Percentiles rank a stretch among this genome's conserved stretches.
Evolutionary conservation across 768 basidiomycete genomes (phyloP).

Genomic region (Pleurotus pulmonarius): DNA sequence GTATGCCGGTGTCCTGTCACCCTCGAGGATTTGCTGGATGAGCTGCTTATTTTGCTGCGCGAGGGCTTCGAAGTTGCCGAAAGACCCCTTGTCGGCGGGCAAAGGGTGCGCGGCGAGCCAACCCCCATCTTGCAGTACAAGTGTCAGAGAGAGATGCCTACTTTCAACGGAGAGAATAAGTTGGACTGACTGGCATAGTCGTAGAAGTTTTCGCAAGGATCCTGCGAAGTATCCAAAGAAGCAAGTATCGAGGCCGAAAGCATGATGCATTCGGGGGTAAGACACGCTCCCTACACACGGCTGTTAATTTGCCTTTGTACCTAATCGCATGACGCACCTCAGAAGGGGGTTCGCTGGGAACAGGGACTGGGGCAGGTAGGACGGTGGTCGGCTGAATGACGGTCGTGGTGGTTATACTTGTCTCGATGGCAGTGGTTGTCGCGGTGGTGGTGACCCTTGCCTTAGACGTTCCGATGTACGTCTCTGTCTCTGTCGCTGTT

Average conservation of each 20-base stretch:
- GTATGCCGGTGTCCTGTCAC: constrained; percentile 30
- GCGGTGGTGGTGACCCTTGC: constrained; percentile 21
- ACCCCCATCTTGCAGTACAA: constrained; percentile 60
- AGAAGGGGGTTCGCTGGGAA: constrained; percentile 24
- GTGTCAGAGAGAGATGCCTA: not conserved
- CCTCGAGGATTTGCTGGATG: constrained; percentile 68
- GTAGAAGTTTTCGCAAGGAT: constrained; percentile 97
- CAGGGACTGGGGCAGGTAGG: constrained; percentile 30
- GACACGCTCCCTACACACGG: constrained; percentile 55
- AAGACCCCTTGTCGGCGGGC: constrained; percentile 78
- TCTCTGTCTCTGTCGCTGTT: constrained; percentile 23
- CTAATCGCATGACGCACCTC: constrained; percentile 9
- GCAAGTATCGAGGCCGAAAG: constrained; percentile 81
- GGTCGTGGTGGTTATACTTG: constrained; percentile 29
- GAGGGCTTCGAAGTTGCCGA: constrained; percentile 70
- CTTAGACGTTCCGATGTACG: constrained; percentile 24
- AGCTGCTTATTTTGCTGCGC: constrained; percentile 75
- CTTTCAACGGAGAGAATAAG: not conserved
- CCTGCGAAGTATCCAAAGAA: constrained; percentile 73
- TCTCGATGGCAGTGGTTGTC: constrained; percentile 14
- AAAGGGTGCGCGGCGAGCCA: constrained; percentile 84
- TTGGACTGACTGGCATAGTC: constrained; percentile 69
- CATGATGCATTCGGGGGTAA: constrained; percentile 75
- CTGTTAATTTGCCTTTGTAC: not conserved
- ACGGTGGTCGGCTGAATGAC: constrained; percentile 37